A percentile compares a stretch with the other conserved stretches of the same genome.
Conservation (phyloP, 805 yeast genomes). For the Myxozyma vanderwaltii region DNA sequence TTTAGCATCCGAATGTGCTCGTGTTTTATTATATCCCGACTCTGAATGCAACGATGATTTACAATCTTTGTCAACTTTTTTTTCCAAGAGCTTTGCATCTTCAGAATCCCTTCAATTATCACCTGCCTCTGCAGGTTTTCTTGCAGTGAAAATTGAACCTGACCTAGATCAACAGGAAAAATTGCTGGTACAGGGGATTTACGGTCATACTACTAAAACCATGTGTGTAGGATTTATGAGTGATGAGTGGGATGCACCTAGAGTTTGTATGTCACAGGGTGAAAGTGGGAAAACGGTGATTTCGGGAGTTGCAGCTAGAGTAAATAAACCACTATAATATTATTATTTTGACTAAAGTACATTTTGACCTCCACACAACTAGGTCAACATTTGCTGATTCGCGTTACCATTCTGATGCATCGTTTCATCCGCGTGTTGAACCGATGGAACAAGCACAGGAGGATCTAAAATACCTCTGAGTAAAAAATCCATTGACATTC, state of each 20-base stretch:
- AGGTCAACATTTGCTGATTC: neutral
- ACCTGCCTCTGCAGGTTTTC: conserved; percentile 20
- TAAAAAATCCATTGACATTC: conserved; percentile 34
- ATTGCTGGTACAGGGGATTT: conserved; percentile 1
- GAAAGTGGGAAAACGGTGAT: neutral
- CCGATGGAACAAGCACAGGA: neutral
- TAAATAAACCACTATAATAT: neutral
- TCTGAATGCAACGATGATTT: conserved; percentile 7
- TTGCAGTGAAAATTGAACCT: conserved; percentile 11
- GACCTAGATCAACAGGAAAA: neutral
- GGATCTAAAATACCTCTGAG: conserved; percentile 22
- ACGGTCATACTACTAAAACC: conserved; percentile 29
- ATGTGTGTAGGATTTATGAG: conserved; percentile 20
- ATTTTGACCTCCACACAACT: too few species aligned
- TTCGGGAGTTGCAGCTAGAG: neutral
- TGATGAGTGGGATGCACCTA: neutral
- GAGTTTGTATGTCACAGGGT: conserved; percentile 14
- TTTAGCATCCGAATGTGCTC: conserved; percentile 37
- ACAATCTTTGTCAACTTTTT: neutral
- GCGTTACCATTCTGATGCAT: neutral
- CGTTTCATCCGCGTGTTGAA: neutral
- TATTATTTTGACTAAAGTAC: neutral
- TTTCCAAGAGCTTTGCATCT: neutral
- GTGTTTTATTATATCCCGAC: neutral
- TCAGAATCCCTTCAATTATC: conserved; percentile 15